Evolutionary conservation across 176 grass and related monocot genomes (phyloP).

Genomic region (Ensete ventricosum): DNA sequence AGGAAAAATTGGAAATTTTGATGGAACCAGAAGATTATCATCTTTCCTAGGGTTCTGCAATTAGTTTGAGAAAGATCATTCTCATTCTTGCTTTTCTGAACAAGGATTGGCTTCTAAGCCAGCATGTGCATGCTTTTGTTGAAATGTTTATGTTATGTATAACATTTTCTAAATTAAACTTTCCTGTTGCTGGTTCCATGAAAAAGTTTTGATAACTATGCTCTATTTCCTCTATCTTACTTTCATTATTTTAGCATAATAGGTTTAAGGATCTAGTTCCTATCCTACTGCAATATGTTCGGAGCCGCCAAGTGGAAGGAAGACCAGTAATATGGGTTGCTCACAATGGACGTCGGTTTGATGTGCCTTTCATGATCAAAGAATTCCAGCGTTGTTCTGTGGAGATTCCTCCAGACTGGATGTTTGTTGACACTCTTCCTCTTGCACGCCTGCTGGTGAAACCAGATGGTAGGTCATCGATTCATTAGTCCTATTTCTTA

Average conservation of each 20-base stretch:
- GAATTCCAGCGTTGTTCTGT: slow-evolving; percentile 48
- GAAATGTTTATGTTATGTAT: background rate
- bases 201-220: background rate
- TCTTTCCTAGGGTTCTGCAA: no score
- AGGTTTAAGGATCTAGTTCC: slow-evolving; percentile 61
- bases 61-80: no score
- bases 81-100: background rate
- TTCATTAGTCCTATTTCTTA: background rate
- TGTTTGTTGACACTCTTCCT: slow-evolving; percentile 66
- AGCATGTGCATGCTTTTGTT: background rate
- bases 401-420: slow-evolving; percentile 65
- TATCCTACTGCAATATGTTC: slow-evolving; percentile 54
- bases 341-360: slow-evolving; percentile 68
- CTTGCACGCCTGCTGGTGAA: slow-evolving; percentile 47
- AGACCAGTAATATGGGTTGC: slow-evolving; percentile 75
- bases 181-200: no score
- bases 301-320: slow-evolving; percentile 48
- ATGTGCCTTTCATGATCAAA: slow-evolving; percentile 66
- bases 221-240: background rate
- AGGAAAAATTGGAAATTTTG: background rate
- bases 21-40: no score
- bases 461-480: slow-evolving; percentile 31
- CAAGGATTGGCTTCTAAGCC: background rate
- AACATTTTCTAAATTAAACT: background rate
- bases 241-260: slow-evolving; percentile 15